Conservation (phyloP, 768 basidiomycete genomes). For the Bullera alba region DNA sequence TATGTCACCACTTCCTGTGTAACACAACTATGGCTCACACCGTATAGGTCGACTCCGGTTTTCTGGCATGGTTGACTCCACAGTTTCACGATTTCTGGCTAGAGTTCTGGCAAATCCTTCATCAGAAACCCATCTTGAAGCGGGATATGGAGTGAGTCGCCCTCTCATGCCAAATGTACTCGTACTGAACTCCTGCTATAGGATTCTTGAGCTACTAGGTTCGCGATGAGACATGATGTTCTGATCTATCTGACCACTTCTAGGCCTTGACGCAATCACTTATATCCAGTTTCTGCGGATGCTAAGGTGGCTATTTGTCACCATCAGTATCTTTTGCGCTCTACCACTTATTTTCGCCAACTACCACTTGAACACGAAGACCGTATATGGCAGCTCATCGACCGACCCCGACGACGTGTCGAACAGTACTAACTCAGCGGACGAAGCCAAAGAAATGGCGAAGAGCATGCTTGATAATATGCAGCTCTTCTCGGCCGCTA, state of each 20-base stretch:
- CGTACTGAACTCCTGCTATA: background rate
- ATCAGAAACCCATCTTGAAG: background rate
- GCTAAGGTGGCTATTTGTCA: constrained; percentile 52
- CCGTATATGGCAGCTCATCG: background rate
- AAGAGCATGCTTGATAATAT: constrained; percentile 12
- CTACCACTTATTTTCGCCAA: constrained; percentile 20
- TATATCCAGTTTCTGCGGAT: constrained; percentile 88
- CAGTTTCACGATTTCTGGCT: constrained; percentile 11
- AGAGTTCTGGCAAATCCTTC: constrained; percentile 7
- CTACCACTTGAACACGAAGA: constrained; percentile 29
- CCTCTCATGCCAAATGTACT: background rate
- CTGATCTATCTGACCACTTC: background rate
- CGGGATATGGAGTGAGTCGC: constrained; percentile 14
- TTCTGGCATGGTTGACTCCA: constrained; percentile 13
- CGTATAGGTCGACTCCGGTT: background rate
- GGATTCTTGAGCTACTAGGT: constrained; percentile 10
- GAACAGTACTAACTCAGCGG: constrained; percentile 1
- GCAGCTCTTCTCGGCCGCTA: constrained; percentile 68
- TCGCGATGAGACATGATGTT: background rate
- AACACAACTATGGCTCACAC: background rate
- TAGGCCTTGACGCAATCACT: constrained; percentile 81
- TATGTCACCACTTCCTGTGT: background rate
- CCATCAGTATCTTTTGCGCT: constrained; percentile 23
- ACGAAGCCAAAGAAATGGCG: background rate
- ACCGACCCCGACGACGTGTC: background rate